These are phyloP conservation scores for Russula foetens DNA, from an alignment of 768 basidiomycete genomes.

Conservation along the genomic window DNA sequence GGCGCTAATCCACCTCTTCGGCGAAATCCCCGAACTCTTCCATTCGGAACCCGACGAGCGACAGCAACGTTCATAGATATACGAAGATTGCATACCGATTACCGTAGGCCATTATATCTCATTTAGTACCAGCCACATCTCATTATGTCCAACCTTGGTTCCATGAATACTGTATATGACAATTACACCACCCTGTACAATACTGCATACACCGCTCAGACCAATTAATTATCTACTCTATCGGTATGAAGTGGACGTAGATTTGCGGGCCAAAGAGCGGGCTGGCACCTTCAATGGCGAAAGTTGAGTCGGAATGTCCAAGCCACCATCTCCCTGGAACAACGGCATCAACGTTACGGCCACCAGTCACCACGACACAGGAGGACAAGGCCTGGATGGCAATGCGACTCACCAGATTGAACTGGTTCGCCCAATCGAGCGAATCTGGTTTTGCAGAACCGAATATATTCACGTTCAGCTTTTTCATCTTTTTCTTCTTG, in stretches of 20 bases:
- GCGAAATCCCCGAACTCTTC: constrained; percentile 74
- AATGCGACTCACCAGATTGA: constrained; percentile 8
- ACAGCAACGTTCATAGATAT: not conserved
- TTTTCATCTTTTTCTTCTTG: constrained; percentile 19
- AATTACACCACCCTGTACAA: not conserved
- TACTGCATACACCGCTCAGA: not conserved
- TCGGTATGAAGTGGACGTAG: not conserved
- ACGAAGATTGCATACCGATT: not conserved
- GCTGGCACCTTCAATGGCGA: constrained; percentile 19
- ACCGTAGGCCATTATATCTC: not conserved
- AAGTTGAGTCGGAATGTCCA: constrained; percentile 14
- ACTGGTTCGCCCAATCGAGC: constrained; percentile 16
- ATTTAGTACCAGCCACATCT: not conserved
- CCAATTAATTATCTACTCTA: not conserved
- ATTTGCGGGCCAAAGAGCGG: constrained; percentile 5
- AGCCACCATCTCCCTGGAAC: constrained; percentile 13
- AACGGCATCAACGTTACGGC: not conserved
- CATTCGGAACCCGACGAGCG: constrained; percentile 22
- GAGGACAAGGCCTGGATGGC: not conserved
- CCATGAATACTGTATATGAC: not conserved
- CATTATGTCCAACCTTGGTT: not conserved
- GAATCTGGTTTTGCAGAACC: constrained; percentile 5
- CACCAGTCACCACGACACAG: too few relatives aligned
- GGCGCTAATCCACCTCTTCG: constrained; percentile 46
- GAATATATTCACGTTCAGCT: constrained; percentile 16